Percentiles rank a stretch among this genome's conserved stretches.
phyloP scores from a whole-genome alignment of 2,329 filamentous ascomycete genomes.

The Alternaria brassicae region DNA sequence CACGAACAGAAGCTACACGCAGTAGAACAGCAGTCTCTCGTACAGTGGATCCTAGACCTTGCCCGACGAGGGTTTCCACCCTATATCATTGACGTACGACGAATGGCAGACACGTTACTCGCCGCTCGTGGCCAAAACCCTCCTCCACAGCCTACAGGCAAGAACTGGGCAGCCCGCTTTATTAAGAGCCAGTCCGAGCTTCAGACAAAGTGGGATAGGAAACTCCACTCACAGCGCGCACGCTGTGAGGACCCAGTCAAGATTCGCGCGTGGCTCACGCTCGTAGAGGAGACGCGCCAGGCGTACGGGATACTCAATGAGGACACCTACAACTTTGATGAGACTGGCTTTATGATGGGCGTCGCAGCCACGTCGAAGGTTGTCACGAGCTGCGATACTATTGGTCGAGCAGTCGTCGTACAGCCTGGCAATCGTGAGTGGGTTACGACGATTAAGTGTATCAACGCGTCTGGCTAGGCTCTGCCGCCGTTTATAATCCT shows the following conservation, averaged over 20 bases:
- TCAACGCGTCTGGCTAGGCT: no score
- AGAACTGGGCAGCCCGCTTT: slow-evolving; percentile 16
- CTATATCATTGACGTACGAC: slow-evolving; percentile 6
- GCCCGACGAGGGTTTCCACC: neutral
- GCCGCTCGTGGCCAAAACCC: slow-evolving; percentile 14
- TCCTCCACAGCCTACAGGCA: slow-evolving; percentile 8
- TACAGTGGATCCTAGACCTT: slow-evolving; percentile 15
- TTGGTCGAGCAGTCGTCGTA: slow-evolving; percentile 6
- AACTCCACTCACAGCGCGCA: slow-evolving; percentile 7
- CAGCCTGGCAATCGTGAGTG: slow-evolving; percentile 6
- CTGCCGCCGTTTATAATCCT: no score
- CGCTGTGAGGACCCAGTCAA: slow-evolving; percentile 7
- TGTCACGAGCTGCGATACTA: slow-evolving; percentile 4
- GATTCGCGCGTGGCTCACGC: slow-evolving; percentile 16
- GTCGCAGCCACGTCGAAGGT: slow-evolving; percentile 4
- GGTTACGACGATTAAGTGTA: no score
- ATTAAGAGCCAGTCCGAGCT: slow-evolving; percentile 15
- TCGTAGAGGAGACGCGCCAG: slow-evolving; percentile 11
- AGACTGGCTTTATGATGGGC: slow-evolving; percentile 23
- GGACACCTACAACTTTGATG: slow-evolving; percentile 26
- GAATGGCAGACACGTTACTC: slow-evolving; percentile 14
- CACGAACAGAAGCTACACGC: slow-evolving; percentile 10
- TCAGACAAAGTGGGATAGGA: slow-evolving; percentile 19
- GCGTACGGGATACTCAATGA: slow-evolving; percentile 10
- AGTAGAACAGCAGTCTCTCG: slow-evolving; percentile 15